A percentile compares a stretch with the other conserved stretches of the same genome.
These are phyloP conservation scores for Dipodascus albidus DNA, from an alignment of 805 yeast genomes.

Conservation along the genomic window DNA sequence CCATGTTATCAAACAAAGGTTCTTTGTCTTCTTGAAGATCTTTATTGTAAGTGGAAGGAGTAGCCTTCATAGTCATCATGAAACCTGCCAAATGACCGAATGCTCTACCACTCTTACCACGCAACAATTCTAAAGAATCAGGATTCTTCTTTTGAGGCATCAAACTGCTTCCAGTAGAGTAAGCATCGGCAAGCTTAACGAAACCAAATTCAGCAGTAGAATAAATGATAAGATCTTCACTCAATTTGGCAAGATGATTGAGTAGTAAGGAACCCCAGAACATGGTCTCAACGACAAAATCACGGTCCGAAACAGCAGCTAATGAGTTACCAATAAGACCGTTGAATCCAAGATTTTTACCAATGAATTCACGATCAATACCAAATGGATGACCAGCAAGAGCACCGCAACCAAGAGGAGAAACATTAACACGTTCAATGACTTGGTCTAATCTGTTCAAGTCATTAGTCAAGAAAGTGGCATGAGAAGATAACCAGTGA, in stretches of 20 bases:
- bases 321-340: conserved; percentile 91
- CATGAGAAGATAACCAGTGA: conserved; percentile 91
- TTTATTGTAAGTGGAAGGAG: conserved; percentile 95
- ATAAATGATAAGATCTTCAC: conserved; percentile 90
- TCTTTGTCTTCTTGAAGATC: conserved; percentile 99
- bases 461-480: conserved; percentile 89
- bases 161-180: conserved; percentile 94
- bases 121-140: conserved; percentile 83
- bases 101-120: conserved; percentile 97
- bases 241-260: conserved; percentile 90
- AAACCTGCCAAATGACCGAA: conserved; percentile 93
- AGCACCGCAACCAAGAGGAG: conserved; percentile 96
- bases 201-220: conserved; percentile 98
- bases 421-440: conserved; percentile 67
- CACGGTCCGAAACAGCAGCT: conserved; percentile 96
- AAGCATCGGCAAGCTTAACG: conserved; percentile 87
- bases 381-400: conserved; percentile 99
- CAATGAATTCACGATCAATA: conserved; percentile 87
- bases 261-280: conserved; percentile 92
- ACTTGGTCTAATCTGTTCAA: conserved; percentile 74
- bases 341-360: conserved; percentile 65
- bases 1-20: conserved; percentile 85
- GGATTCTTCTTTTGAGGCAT: conserved; percentile 99
- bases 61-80: conserved; percentile 92
- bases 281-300: conserved; percentile 88